A percentile compares a stretch with the other conserved stretches of the same genome.
Evolutionary conservation across 768 basidiomycete species (phyloP).

Genomic region (Clitopilus passeckerianus): DNA sequence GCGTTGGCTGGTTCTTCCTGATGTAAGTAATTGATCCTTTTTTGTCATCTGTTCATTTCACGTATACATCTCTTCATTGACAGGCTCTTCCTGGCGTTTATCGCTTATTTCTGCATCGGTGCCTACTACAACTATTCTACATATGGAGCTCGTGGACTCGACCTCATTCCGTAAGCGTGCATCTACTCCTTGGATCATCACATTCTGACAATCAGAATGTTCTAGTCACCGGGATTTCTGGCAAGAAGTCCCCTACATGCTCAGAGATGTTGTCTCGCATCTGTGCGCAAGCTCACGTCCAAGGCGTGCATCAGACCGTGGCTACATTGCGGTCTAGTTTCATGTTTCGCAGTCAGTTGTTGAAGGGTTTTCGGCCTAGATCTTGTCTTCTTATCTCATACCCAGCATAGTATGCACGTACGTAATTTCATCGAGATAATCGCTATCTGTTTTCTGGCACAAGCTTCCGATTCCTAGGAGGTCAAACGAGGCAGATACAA

Average conservation of each 20-base stretch:
- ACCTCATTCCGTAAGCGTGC: constrained; percentile 74
- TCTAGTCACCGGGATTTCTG: constrained; percentile 84
- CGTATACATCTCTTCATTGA: not conserved
- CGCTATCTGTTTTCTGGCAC: not conserved
- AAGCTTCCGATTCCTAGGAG: not conserved
- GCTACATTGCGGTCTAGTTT: constrained; percentile 71
- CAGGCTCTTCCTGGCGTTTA: constrained; percentile 64
- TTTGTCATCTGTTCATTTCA: not conserved
- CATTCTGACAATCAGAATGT: constrained; percentile 6
- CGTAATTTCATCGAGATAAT: not conserved
- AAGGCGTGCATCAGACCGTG: constrained; percentile 55
- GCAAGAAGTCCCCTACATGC: constrained; percentile 85
- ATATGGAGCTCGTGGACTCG: constrained; percentile 79
- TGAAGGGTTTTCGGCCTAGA: not conserved
- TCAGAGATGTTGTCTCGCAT: constrained; percentile 73
- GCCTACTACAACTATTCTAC: constrained; percentile 87
- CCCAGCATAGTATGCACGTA: not conserved
- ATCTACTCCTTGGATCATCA: not conserved
- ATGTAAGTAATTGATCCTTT: constrained; percentile 57
- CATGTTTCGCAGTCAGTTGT: not conserved
- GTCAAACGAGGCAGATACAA: not conserved
- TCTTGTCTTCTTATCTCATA: not conserved
- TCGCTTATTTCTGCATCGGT: constrained; percentile 71
- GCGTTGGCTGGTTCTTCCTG: constrained; percentile 86
- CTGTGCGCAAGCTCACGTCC: constrained; percentile 71